These are phyloP conservation scores for Penicillium sp. DNA, from an alignment of 2,329 filamentous ascomycete genomes.

Conservation along the genomic window DNA sequence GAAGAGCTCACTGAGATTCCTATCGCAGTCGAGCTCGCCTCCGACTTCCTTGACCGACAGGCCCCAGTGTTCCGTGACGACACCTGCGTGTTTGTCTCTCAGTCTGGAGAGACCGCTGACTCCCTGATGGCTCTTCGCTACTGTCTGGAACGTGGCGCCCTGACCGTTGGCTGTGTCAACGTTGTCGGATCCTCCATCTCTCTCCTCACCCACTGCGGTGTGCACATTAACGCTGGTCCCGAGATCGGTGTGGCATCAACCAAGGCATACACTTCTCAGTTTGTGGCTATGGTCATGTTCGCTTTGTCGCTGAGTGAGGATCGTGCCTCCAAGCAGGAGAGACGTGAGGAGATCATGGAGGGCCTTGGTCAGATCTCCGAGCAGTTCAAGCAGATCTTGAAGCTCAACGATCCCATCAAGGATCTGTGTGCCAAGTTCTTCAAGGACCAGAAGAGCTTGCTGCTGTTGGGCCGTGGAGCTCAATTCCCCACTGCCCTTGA, in stretches of 20 bases:
- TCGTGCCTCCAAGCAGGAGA: constrained; percentile 82
- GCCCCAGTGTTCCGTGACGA: constrained; percentile 98
- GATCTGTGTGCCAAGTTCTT: constrained; percentile 82
- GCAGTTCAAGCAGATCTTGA: constrained; percentile 85
- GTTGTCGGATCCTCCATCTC: constrained; percentile 98
- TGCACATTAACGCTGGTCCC: constrained; percentile 96
- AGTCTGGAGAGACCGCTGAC: constrained; percentile 96
- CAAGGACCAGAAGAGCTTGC: constrained; percentile 92
- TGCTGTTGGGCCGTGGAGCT: constrained; percentile 86
- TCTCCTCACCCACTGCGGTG: constrained; percentile 96
- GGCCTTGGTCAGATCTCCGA: constrained; percentile 77
- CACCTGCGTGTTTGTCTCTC: constrained; percentile 96
- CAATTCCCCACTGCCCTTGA: constrained; percentile 93
- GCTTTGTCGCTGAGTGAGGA: constrained; percentile 93
- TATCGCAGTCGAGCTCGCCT: constrained; percentile 91
- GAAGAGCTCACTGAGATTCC: constrained; percentile 97
- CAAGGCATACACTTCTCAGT: constrained; percentile 98
- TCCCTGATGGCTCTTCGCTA: constrained; percentile 94
- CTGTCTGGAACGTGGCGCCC: constrained; percentile 91
- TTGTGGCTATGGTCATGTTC: constrained; percentile 99
- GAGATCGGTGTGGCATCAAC: constrained; percentile 98
- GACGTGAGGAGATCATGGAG: constrained; percentile 92
- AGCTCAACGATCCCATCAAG: constrained; percentile 90
- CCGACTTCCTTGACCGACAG: constrained; percentile 92
- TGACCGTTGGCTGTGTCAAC: constrained; percentile 98